Percentiles rank a stretch among this genome's conserved stretches.
These are phyloP conservation scores for Eudorina sp. DNA, from an alignment of 139 green algal genomes.

Conservation along the genomic window DNA sequence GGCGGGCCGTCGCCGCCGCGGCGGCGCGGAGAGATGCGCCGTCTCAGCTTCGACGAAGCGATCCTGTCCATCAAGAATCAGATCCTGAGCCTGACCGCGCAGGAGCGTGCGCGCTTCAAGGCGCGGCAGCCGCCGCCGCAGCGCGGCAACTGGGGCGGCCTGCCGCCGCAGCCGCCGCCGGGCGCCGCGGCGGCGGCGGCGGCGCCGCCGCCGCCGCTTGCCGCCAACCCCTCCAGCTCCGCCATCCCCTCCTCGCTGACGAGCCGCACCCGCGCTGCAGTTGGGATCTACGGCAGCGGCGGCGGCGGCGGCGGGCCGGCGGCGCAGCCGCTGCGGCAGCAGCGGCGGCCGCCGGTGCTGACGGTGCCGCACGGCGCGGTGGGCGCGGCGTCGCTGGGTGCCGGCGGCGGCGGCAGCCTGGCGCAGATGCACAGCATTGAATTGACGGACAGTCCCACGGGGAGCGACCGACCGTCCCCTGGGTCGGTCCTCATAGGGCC, in stretches of 20 bases:
- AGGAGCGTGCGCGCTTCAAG: constrained; percentile 14
- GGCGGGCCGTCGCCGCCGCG: not conserved
- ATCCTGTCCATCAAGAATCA: constrained; percentile 41
- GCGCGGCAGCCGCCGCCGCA: not conserved
- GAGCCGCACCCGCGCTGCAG: not conserved
- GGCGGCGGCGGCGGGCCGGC: too few species aligned
- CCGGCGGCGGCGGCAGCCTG: not conserved
- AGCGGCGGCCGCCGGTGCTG: not conserved
- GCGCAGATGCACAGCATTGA: constrained; percentile 7
- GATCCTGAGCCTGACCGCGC: constrained; percentile 4
- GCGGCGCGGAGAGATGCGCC: not conserved
- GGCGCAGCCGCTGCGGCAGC: not conserved
- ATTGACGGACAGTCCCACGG: constrained; percentile 24
- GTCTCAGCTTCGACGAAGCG: constrained; percentile 37
- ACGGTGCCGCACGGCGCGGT: not conserved
- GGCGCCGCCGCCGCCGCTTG: not conserved
- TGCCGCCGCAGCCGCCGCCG: not conserved
- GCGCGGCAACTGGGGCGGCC: not conserved
- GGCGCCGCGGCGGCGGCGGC: not conserved
- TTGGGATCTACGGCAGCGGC: constrained; percentile 20
- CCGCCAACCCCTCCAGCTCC: not conserved
- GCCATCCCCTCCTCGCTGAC: not conserved
- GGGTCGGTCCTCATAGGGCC: too few species aligned
- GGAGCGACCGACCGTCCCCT: not conserved
- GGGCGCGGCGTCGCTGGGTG: not conserved